These are phyloP conservation scores for Metschnikowia peoriensis DNA, from an alignment of 805 yeast species.

Conservation along the genomic window DNA sequence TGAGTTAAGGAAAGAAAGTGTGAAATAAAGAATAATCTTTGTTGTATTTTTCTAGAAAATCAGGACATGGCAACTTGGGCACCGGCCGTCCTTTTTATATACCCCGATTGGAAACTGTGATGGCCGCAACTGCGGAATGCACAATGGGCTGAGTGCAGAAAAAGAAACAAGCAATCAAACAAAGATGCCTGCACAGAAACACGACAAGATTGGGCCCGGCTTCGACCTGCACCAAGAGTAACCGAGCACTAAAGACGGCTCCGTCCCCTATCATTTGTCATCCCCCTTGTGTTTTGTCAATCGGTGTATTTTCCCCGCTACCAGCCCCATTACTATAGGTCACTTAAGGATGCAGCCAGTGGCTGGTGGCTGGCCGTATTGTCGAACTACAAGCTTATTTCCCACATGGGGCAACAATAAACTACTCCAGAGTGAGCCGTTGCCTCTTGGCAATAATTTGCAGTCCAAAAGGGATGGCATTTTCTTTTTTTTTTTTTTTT, in stretches of 20 bases:
- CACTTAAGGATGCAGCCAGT: too few relatives aligned
- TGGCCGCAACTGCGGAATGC: slow-evolving; percentile 8
- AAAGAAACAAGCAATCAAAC: slow-evolving; percentile 10
- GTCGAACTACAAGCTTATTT: too few relatives aligned
- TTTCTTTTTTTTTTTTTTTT: neutral
- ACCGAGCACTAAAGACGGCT: neutral
- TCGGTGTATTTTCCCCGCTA: too few relatives aligned
- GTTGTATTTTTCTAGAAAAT: neutral
- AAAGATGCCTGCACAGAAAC: neutral
- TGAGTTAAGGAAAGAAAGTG: neutral
- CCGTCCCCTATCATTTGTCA: neutral
- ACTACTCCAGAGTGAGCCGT: too few relatives aligned
- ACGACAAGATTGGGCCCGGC: neutral
- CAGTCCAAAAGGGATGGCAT: too few relatives aligned
- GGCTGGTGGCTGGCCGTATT: too few relatives aligned
- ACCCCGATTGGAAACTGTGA: slow-evolving; percentile 7
- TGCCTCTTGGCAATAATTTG: too few relatives aligned
- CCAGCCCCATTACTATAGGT: too few relatives aligned
- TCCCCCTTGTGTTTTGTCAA: neutral
- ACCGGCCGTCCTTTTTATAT: slow-evolving; percentile 3
- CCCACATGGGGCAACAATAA: too few relatives aligned
- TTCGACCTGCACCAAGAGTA: neutral
- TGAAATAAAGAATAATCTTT: neutral
- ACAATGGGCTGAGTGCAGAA: slow-evolving; percentile 5
- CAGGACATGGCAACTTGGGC: neutral